phyloP scores from a whole-genome alignment of 78 protist species.

The Ministeria vibrans region DNA sequence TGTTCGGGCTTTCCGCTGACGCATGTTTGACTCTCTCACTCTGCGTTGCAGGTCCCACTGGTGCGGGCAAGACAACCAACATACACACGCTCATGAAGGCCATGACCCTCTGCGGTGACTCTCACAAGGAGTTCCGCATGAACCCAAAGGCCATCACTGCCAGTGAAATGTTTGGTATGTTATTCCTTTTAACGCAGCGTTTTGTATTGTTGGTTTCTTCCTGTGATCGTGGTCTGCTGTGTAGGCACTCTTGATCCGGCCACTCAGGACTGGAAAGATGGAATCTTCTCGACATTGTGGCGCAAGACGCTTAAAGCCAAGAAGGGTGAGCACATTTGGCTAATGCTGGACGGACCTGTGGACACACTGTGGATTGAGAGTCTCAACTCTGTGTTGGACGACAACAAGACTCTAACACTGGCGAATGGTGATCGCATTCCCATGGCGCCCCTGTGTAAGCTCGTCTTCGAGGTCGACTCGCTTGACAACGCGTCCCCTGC shows the following conservation, averaged over 20 bases:
- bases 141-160: slow-evolving; percentile 96
- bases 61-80: slow-evolving; percentile 50
- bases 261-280: slow-evolving; percentile 98
- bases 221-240: too few species aligned
- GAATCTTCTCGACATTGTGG: slow-evolving; percentile 83
- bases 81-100: slow-evolving; percentile 33
- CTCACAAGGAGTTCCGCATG: slow-evolving; percentile 54
- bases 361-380: slow-evolving; percentile 98
- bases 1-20: too few species aligned
- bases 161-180: slow-evolving; percentile 90
- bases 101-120: slow-evolving; percentile 9
- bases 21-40: too few species aligned
- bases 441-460: slow-evolving; percentile 58
- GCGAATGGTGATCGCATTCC: slow-evolving; percentile 97
- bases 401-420: slow-evolving; percentile 95
- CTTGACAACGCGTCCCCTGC: slow-evolving; percentile 91
- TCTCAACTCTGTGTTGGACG: slow-evolving; percentile 95
- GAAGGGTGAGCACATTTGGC: slow-evolving; percentile 77
- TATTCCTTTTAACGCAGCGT: too few species aligned
- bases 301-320: slow-evolving; percentile 61
- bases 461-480: slow-evolving; percentile 73
- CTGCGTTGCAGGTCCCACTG: too few species aligned
- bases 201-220: too few species aligned
- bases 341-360: slow-evolving; percentile 96
- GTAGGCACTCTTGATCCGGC: slow-evolving; percentile 80